A percentile compares a stretch with the other conserved stretches of the same genome.
phyloP scores from a whole-genome alignment of 2,329 filamentous ascomycete species.

The Stachybotrys chartarum region DNA sequence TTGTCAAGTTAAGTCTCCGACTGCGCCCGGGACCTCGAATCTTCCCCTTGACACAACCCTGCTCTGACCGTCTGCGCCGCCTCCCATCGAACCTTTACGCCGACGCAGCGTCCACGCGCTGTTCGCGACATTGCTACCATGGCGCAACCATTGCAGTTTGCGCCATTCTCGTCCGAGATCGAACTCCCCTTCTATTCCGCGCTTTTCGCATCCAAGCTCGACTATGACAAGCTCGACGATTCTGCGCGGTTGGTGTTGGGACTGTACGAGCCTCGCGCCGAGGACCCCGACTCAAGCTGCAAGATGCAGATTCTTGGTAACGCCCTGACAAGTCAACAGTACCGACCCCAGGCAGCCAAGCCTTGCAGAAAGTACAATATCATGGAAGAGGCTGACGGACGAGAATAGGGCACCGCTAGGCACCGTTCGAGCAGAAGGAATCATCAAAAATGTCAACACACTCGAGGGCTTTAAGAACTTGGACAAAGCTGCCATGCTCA shows the following conservation, averaged over 20 bases:
- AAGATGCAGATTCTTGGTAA: slow-evolving; percentile 87
- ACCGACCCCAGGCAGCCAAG: slow-evolving; percentile 30
- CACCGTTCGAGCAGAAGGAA: slow-evolving; percentile 79
- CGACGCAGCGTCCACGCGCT: neutral
- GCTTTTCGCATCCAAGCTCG: slow-evolving; percentile 88
- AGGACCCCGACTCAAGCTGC: slow-evolving; percentile 68
- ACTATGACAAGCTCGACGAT: slow-evolving; percentile 94
- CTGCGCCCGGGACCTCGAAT: too few relatives aligned
- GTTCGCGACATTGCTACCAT: slow-evolving; percentile 30
- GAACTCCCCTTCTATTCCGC: slow-evolving; percentile 92
- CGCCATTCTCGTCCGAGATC: slow-evolving; percentile 87
- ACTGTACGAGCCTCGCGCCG: slow-evolving; percentile 77
- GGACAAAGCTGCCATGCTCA: slow-evolving; percentile 72
- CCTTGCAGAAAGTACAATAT: slow-evolving; percentile 6
- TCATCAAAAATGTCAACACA: slow-evolving; percentile 94
- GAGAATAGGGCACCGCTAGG: slow-evolving; percentile 55
- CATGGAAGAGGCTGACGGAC: slow-evolving; percentile 14
- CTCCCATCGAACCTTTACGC: neutral
- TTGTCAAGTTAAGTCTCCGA: neutral
- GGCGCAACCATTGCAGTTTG: slow-evolving; percentile 56
- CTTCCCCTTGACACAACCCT: too few relatives aligned
- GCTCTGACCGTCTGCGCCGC: too few relatives aligned
- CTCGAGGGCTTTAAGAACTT: slow-evolving; percentile 84
- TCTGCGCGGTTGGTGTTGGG: slow-evolving; percentile 81
- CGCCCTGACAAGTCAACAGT: slow-evolving; percentile 79